Evolutionary conservation across 2,329 filamentous ascomycete genomes (phyloP).

Genomic region (Hypoxylon sp.): DNA sequence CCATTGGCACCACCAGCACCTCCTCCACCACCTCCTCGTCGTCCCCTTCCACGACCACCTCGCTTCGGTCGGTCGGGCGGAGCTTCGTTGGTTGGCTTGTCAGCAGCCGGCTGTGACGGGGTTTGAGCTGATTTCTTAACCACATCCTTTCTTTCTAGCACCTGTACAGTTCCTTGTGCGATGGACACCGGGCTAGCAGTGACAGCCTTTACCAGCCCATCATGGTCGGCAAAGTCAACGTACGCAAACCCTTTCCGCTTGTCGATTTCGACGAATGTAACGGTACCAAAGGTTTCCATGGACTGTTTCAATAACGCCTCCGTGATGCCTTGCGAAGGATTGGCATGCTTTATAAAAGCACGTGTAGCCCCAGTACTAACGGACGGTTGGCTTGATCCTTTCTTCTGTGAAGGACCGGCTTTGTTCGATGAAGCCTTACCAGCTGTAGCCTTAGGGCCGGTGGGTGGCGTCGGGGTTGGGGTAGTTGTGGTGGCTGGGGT

Average conservation of each 20-base stretch:
- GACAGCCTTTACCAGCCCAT: slow-evolving; percentile 79
- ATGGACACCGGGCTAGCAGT: slow-evolving; percentile 82
- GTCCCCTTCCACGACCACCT: slow-evolving; percentile 44
- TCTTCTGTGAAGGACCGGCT: slow-evolving; percentile 44
- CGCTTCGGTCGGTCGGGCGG: slow-evolving; percentile 44
- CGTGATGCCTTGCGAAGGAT: slow-evolving; percentile 90
- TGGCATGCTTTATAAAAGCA: slow-evolving; percentile 83
- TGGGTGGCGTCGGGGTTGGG: slow-evolving; percentile 46
- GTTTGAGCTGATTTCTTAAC: slow-evolving; percentile 44
- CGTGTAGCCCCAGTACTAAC: slow-evolving; percentile 63
- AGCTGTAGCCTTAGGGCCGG: slow-evolving; percentile 42
- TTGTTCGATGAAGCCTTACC: slow-evolving; percentile 38
- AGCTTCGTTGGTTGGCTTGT: slow-evolving; percentile 38
- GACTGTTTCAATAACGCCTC: slow-evolving; percentile 79
- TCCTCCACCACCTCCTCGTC: slow-evolving; percentile 42
- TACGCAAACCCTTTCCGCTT: slow-evolving; percentile 95
- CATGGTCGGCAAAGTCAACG: slow-evolving; percentile 82
- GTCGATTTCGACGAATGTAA: slow-evolving; percentile 88
- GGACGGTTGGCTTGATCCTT: slow-evolving; percentile 40
- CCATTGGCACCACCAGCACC: slow-evolving; percentile 39
- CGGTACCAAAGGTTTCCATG: slow-evolving; percentile 75
- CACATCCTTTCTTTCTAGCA: slow-evolving; percentile 80
- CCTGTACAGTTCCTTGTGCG: slow-evolving; percentile 85
- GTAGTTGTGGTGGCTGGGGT: slow-evolving; percentile 41
- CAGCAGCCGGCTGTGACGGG: slow-evolving; percentile 31